Evolutionary conservation across 176 grass and related monocot genomes (phyloP).

Genomic region (Oryza meridionalis): DNA sequence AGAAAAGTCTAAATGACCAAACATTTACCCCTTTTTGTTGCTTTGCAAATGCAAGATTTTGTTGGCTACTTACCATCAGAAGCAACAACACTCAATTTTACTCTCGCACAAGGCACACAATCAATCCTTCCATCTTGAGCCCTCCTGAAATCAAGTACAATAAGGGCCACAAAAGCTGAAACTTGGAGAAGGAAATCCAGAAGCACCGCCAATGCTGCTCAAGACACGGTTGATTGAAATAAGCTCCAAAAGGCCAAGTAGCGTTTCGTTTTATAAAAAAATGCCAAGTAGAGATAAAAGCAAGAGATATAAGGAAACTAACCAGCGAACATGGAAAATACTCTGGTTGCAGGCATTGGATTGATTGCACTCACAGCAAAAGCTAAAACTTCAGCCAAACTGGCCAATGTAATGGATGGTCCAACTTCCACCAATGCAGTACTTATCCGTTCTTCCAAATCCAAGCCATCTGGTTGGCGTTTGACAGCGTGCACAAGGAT

Average conservation of each 20-base stretch:
- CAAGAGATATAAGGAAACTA: slow-evolving; percentile 47
- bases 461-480: slow-evolving; percentile 61
- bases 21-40: slow-evolving; percentile 15
- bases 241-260: slow-evolving; percentile 29
- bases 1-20: slow-evolving; percentile 26
- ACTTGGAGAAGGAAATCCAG: slow-evolving; percentile 98
- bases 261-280: too few species aligned
- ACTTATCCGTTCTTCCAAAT: slow-evolving; percentile 80
- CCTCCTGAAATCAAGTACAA: slow-evolving; percentile 89
- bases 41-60: slow-evolving; percentile 25
- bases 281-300: slow-evolving; percentile 26
- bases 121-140: slow-evolving; percentile 83
- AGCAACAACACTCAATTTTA: slow-evolving; percentile 33
- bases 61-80: slow-evolving; percentile 59
- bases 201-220: slow-evolving; percentile 93
- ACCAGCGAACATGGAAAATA: slow-evolving; percentile 99
- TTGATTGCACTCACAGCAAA: slow-evolving; percentile 92
- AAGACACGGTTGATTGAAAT: slow-evolving; percentile 40
- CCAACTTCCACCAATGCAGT: slow-evolving; percentile 90
- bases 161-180: slow-evolving; percentile 86
- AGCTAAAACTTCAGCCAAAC: slow-evolving; percentile 89
- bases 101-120: slow-evolving; percentile 81
- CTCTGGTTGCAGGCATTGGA: slow-evolving; percentile 91
- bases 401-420: slow-evolving; percentile 94
- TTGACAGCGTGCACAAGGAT: slow-evolving; percentile 97